A percentile compares a stretch with the other conserved stretches of the same genome.
Conservation (phyloP, 345 rosid genomes). For the Limnanthes douglasii region DNA sequence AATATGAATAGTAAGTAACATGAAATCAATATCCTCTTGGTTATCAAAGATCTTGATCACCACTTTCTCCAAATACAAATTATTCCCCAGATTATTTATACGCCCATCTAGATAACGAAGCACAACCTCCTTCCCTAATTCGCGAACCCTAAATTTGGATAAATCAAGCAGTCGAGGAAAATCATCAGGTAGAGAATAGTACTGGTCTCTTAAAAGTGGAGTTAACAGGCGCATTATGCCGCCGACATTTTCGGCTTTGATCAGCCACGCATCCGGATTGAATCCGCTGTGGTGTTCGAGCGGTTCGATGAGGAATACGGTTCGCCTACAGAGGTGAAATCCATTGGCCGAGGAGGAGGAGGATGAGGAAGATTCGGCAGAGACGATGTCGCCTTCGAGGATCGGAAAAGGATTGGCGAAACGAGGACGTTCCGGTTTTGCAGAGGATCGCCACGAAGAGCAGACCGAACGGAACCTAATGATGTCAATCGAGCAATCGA, state of each 20-base stretch:
- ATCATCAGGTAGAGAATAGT: constrained; percentile 16
- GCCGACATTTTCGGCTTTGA: constrained; percentile 36
- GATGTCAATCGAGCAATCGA: constrained; percentile 41
- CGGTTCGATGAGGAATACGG: constrained; percentile 31
- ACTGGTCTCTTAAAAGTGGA: constrained; percentile 42
- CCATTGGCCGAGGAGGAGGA: constrained; percentile 22
- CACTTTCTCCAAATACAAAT: constrained; percentile 64
- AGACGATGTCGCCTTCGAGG: constrained; percentile 40
- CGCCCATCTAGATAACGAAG: constrained; percentile 42
- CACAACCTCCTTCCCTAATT: constrained; percentile 58
- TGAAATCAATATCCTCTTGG: constrained; percentile 17
- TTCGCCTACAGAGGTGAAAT: constrained; percentile 53
- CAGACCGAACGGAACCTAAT: constrained; percentile 72
- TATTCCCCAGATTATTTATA: constrained; percentile 13
- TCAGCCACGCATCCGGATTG: constrained; percentile 31
- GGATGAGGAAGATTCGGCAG: constrained; percentile 16
- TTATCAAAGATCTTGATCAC: constrained; percentile 27
- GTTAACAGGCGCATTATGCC: constrained; percentile 28
- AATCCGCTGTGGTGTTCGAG: constrained; percentile 12
- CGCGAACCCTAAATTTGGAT: constrained; percentile 20
- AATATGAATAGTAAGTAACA: constrained; percentile 73
- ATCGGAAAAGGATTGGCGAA: constrained; percentile 28
- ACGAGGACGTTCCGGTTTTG: constrained; percentile 18
- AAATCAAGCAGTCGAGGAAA: constrained; percentile 40
- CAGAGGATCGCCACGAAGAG: constrained; percentile 60